Percentiles rank a stretch among this genome's conserved stretches.
These are phyloP conservation scores for Populus hybrid DNA, from an alignment of 441 rosid genomes.

Conservation along the genomic window DNA sequence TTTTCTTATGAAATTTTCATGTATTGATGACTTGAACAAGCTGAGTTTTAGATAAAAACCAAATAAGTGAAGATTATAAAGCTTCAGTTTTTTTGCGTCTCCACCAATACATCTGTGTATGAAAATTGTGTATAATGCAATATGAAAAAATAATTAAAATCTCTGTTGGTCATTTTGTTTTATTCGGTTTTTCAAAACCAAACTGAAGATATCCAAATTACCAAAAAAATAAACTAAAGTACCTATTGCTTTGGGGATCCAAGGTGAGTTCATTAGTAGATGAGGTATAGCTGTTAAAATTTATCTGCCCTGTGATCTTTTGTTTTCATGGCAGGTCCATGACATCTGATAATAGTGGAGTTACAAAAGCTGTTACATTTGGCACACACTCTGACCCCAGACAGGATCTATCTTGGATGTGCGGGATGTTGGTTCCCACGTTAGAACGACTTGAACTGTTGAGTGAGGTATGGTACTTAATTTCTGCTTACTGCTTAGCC, in stretches of 20 bases:
- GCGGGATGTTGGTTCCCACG: slow-evolving; percentile 60
- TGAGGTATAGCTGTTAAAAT: neutral
- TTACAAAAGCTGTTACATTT: slow-evolving; percentile 31
- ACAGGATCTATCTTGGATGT: slow-evolving; percentile 45
- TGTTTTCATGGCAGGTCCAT: slow-evolving; percentile 38
- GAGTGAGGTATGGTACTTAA: slow-evolving; percentile 59
- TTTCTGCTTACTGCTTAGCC: neutral
- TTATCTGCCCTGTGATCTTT: neutral
- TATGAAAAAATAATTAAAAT: neutral
- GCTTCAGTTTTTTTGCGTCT: neutral
- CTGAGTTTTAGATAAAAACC: neutral
- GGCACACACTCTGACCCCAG: slow-evolving; percentile 41
- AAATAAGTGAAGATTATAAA: neutral
- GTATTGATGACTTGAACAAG: neutral
- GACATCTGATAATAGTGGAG: slow-evolving; percentile 31
- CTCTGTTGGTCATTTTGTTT: neutral
- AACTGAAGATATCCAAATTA: too few relatives aligned
- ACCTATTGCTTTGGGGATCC: neutral
- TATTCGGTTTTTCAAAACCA: too few relatives aligned
- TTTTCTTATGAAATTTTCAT: neutral
- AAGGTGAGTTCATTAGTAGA: neutral
- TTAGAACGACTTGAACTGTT: slow-evolving; percentile 79
- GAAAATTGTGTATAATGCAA: neutral
- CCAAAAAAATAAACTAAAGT: neutral
- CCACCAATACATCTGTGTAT: neutral